These are phyloP conservation scores for Capronia coronata DNA, from an alignment of 2,329 filamentous ascomycete genomes.

Conservation along the genomic window DNA sequence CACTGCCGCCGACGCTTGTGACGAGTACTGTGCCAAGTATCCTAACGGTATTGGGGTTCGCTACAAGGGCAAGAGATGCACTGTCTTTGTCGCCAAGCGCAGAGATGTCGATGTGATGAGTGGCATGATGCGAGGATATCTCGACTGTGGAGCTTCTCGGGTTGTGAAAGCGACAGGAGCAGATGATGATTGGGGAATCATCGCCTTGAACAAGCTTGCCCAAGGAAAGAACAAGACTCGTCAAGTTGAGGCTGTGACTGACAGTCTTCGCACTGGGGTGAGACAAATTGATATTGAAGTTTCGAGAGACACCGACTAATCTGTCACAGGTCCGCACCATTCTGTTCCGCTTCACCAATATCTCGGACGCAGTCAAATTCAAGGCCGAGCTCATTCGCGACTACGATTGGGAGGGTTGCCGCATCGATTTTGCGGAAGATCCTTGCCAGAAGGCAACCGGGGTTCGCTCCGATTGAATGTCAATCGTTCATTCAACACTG, in stretches of 20 bases:
- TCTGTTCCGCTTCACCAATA: slow-evolving; percentile 45
- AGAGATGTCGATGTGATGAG: slow-evolving; percentile 38
- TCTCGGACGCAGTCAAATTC: slow-evolving; percentile 44
- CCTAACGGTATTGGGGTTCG: slow-evolving; percentile 36
- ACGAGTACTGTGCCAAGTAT: slow-evolving; percentile 34
- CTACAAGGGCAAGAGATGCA: slow-evolving; percentile 28
- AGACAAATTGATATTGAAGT: slow-evolving; percentile 27
- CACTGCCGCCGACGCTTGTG: slow-evolving; percentile 33
- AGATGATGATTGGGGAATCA: slow-evolving; percentile 37
- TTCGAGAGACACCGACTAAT: neutral
- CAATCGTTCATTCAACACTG: too few species aligned
- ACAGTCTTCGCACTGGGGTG: slow-evolving; percentile 39
- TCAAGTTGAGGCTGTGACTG: slow-evolving; percentile 42
- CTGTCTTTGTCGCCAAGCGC: slow-evolving; percentile 36
- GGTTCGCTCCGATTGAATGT: slow-evolving; percentile 8
- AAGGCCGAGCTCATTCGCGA: slow-evolving; percentile 36
- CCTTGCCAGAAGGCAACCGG: slow-evolving; percentile 30
- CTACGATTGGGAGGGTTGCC: slow-evolving; percentile 44
- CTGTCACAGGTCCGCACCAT: slow-evolving; percentile 37
- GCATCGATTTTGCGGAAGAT: slow-evolving; percentile 39
- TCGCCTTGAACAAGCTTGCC: slow-evolving; percentile 36
- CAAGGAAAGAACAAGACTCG: slow-evolving; percentile 32
- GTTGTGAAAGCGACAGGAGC: slow-evolving; percentile 42
- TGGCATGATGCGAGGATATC: slow-evolving; percentile 38
- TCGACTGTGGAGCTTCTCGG: slow-evolving; percentile 40